Conservation (phyloP, 352 stramenopile species). For the Phytophthora pluvialis region DNA sequence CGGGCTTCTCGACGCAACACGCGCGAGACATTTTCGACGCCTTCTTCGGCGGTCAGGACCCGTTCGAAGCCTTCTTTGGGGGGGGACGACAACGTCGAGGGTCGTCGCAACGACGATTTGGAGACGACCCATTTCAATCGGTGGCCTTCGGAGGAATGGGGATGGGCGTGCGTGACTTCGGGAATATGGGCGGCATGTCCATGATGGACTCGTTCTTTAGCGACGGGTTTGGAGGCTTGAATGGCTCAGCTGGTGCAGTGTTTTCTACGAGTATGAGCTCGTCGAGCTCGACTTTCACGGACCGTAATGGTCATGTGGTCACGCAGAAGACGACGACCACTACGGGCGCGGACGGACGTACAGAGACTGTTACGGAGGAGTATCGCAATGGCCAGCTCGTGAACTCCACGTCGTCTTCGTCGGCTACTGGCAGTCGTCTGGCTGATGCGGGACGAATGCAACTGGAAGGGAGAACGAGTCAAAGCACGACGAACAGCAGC, state of each 20-base stretch:
- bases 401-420: constrained; percentile 55
- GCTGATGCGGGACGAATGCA: constrained; percentile 68
- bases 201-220: constrained; percentile 65
- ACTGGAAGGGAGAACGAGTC: constrained; percentile 36
- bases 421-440: constrained; percentile 42
- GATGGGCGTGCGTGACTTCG: constrained; percentile 43
- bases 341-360: constrained; percentile 49
- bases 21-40: constrained; percentile 76
- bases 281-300: constrained; percentile 71
- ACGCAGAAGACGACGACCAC: constrained; percentile 81
- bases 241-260: constrained; percentile 2
- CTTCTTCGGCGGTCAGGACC: constrained; percentile 66
- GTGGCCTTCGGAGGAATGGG: constrained; percentile 47
- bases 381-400: constrained; percentile 72
- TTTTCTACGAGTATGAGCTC: constrained; percentile 58
- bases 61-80: constrained; percentile 67
- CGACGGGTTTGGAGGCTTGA: constrained; percentile 36
- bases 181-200: constrained; percentile 36
- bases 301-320: constrained; percentile 74
- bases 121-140: constrained; percentile 39
- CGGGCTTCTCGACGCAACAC: constrained; percentile 56
- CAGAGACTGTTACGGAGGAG: constrained; percentile 73
- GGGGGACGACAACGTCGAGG: constrained; percentile 20
- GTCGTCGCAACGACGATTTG: constrained; percentile 24
- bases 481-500: background rate